A percentile compares a stretch with the other conserved stretches of the same genome.
Evolutionary conservation across 2,329 filamentous ascomycete species (phyloP).

Genomic region (Ophiocordyceps robertsii): DNA sequence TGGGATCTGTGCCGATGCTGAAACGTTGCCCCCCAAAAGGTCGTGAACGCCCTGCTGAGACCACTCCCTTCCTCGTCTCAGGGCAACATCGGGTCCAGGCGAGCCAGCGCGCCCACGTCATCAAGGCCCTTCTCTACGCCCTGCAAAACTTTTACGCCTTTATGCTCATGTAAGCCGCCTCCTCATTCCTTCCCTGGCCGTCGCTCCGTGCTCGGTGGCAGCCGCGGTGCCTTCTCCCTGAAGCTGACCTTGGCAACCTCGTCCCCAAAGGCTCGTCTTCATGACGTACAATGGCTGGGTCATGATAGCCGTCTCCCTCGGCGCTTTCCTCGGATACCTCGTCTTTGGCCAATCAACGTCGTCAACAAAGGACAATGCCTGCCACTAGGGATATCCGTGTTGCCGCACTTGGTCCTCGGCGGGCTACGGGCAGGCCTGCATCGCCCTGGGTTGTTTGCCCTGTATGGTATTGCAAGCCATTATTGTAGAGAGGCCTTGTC

Average conservation of each 20-base stretch:
- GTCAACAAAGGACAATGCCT: conserved; percentile 76
- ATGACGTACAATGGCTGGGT: conserved; percentile 99
- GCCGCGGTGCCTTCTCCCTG: no score
- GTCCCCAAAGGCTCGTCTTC: conserved; percentile 65
- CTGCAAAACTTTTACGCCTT: conserved; percentile 97
- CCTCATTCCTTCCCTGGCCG: background rate
- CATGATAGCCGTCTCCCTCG: conserved; percentile 81
- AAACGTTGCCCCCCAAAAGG: conserved; percentile 10
- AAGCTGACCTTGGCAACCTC: background rate
- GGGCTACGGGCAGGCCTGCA: no score
- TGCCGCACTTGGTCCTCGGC: no score
- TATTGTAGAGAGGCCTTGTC: no score
- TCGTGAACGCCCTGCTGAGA: conserved; percentile 43
- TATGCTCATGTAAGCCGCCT: conserved; percentile 79
- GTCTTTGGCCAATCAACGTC: conserved; percentile 60
- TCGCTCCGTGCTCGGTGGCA: no score
- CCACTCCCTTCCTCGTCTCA: conserved; percentile 52
- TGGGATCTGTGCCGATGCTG: conserved; percentile 16
- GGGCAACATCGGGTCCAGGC: conserved; percentile 53
- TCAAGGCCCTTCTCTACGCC: conserved; percentile 76
- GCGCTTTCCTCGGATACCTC: conserved; percentile 80
- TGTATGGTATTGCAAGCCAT: no score
- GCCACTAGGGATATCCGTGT: conserved; percentile 46
- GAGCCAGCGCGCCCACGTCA: conserved; percentile 56
- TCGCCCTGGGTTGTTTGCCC: no score